Base-by-base conservation (phyloP, 768 basidiomycete species). In the Mycena rebaudengoi region DNA sequence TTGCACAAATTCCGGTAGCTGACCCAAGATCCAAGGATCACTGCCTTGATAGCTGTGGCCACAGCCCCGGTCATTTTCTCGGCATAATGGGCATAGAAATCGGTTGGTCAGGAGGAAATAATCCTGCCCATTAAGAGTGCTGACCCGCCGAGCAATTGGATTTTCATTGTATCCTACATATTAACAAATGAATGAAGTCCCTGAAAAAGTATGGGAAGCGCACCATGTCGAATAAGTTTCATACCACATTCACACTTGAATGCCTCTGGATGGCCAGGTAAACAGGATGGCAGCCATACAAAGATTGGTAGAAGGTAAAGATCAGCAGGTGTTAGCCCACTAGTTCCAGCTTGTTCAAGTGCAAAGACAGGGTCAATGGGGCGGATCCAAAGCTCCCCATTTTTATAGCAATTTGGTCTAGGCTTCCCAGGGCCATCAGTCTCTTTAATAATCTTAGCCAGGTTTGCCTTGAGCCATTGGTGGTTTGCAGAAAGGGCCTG, bases 1-100 rank as follows among this genome's bases (percentile, higher is more conserved):
- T 37, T 68, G 66, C 54, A 68, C 58, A 32, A 54, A 63, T 35
- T 25, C 40, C 13, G 66, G 66, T 12, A 64, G 32, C 39, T 67
- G 66, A 25, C 16, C n/a, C n/a, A n/a, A n/a, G n/a, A 50, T 50
- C 49, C 49, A 50, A 18, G 49, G 49, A 50, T 50, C 49, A 3
- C 25, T 50, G 23, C 49, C 49, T 50, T 50, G 49, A 13, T 12
- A 50, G 2, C 25, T 50, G 21, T 29, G 23, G 10, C 49, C 49
- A 13, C 49, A 50, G 5, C 49, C 49, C 2, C 49, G 49, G 18
- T 13, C 26, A 32, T 50, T 6, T 2, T 10, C 25, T 8, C 29
- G 26, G 21, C 49, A 29, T 2, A 28, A 14, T 14, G 49, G 49
- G 26, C 49, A 50, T n/a, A 28, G 20, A 13, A 50, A 50, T 32